A percentile compares a stretch with the other conserved stretches of the same genome.
phyloP scores from a whole-genome alignment of 2,329 filamentous ascomycete genomes.

The Ceratocystis papillata region DNA sequence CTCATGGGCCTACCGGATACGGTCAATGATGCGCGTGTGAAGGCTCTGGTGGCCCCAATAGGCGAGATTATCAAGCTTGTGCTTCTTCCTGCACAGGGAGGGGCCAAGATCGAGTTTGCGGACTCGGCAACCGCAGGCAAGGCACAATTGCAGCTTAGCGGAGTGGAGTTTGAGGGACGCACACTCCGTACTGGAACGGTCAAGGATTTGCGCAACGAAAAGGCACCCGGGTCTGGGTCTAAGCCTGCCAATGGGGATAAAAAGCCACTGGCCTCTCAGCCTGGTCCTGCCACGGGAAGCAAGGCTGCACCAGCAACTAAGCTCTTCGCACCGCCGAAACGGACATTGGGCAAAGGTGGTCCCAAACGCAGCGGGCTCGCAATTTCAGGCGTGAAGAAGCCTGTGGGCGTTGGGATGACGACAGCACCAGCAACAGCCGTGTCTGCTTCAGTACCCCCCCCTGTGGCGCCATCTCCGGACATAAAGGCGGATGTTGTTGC shows the following conservation, averaged over 20 bases:
- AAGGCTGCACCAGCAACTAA: constrained; percentile 15
- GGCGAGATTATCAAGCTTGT: constrained; percentile 65
- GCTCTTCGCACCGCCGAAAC: constrained; percentile 26
- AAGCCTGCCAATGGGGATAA: too few relatives aligned
- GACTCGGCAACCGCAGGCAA: constrained; percentile 61
- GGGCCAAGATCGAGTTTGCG: constrained; percentile 74
- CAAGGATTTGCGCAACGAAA: constrained; percentile 42
- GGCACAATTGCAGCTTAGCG: constrained; percentile 51
- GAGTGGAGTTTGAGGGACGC: constrained; percentile 43
- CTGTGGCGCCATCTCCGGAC: constrained; percentile 25
- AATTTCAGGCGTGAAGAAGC: constrained; percentile 35
- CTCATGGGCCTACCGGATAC: constrained; percentile 85
- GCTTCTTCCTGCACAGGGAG: constrained; percentile 69
- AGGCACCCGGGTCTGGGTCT: neutral
- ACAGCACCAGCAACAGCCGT: constrained; percentile 25
- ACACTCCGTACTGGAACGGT: constrained; percentile 45
- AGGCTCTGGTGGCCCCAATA: constrained; percentile 57
- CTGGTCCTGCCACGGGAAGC: neutral
- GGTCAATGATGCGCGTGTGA: constrained; percentile 76
- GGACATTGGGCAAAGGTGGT: constrained; percentile 29
- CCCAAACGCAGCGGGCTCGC: constrained; percentile 32
- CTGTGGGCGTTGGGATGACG: too few relatives aligned
- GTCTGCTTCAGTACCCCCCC: constrained; percentile 26
- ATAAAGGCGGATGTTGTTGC: constrained; percentile 3
- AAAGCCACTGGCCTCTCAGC: neutral